Base-by-base conservation (phyloP, 2,329 filamentous ascomycete genomes). In the Didymella lethalis region DNA sequence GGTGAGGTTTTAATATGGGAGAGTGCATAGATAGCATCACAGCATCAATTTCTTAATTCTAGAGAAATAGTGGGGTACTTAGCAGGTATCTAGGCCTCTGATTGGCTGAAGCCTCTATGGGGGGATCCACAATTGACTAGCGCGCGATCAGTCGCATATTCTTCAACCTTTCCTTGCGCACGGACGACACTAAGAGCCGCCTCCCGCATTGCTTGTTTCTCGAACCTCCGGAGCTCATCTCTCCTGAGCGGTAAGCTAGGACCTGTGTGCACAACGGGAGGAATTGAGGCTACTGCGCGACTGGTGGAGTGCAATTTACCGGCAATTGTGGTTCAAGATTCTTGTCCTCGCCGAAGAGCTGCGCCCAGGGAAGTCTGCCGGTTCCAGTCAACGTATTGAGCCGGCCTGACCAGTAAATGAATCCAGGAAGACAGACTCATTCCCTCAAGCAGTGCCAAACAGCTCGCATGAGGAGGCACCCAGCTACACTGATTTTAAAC, bases 271-370 rank as follows among this genome's bases (percentile, higher is more conserved):
- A 36, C 18, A 36, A n/a, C 28, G 44, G 54, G 47, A 51, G 43
- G 48, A 47, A 41, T 44, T 34, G 28, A 36, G 23, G 48, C 28
- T 48, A 28, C 23, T 48, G 34, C 23, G 40, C 20, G 48, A 36
- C 28, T 32, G 43, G 48, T 57, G 54, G 54, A 52, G 34, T 38
- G 36, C 34, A 48, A 57, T 52, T 48, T 47, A 8, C 34, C 34
- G 34, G 32, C 41, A 47, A 48, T 23, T 52, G 34, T 57, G 48
- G 34, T 47, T 47, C 48, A 32, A 12, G 26, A 23, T n/a, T 8
- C 4, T 47, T 29, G 14, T 12, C 18, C 36, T 34, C 18, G 47
- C 38, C 20, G 28, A 34, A 34, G 38, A 23, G 54, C 29, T n/a
- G n/a, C 26, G 43, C 25, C 23, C 20, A 34, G 25, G 46, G 20